phyloP scores from a whole-genome alignment of 2,329 filamentous ascomycete genomes.

The Colletotrichum sp. region DNA sequence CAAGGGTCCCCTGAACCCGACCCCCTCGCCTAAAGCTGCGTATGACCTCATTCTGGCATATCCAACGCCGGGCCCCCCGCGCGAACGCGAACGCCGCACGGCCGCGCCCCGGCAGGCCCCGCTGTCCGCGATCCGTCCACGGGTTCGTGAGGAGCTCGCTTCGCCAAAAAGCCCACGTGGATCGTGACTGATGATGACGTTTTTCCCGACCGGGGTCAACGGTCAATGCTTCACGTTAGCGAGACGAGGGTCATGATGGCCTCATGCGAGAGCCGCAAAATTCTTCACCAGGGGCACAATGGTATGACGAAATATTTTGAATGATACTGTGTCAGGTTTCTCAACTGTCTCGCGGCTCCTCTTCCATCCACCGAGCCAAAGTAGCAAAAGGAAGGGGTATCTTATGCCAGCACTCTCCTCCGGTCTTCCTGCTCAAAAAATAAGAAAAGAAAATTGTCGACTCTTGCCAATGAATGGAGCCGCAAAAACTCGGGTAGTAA shows the following conservation, averaged over 20 bases:
- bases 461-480: neutral
- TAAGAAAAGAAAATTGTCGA: neutral
- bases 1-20: neutral
- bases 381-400: slow-evolving; percentile 1
- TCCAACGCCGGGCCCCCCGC: neutral
- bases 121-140: neutral
- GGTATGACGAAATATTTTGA: neutral
- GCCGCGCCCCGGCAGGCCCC: neutral
- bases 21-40: neutral
- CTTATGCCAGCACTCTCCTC: slow-evolving; percentile 9
- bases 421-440: neutral
- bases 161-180: neutral
- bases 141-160: neutral
- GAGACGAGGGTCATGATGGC: neutral
- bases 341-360: neutral
- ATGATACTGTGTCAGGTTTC: neutral
- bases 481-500: neutral
- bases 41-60: neutral
- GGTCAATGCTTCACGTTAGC: neutral
- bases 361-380: neutral
- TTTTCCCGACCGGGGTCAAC: neutral
- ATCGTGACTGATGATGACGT: neutral
- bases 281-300: neutral
- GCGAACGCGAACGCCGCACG: neutral
- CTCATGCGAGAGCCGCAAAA: neutral